Conservation (phyloP, 805 yeast genomes). For the Candida krabiensis region DNA sequence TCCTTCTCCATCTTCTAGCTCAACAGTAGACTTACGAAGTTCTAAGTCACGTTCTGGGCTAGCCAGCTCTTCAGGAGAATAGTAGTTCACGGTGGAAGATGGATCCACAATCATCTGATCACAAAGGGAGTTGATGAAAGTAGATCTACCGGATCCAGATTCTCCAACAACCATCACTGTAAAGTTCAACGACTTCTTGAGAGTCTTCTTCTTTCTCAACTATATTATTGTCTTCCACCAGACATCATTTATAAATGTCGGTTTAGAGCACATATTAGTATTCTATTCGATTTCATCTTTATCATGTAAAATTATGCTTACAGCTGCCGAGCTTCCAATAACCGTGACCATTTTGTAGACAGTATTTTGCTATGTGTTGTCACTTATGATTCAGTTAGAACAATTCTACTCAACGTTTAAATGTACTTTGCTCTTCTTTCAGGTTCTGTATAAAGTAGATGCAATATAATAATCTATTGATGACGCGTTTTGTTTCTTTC, state of each 20-base stretch:
- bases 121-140: slow-evolving; percentile 87
- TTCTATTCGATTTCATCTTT: slow-evolving; percentile 11
- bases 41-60: slow-evolving; percentile 54
- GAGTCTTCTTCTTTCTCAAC: slow-evolving; percentile 71
- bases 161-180: slow-evolving; percentile 86
- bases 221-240: slow-evolving; percentile 5
- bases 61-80: slow-evolving; percentile 46
- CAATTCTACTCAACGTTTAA: too few relatives aligned
- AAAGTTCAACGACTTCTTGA: slow-evolving; percentile 83
- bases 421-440: too few relatives aligned
- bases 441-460: too few relatives aligned
- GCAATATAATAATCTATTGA: too few relatives aligned
- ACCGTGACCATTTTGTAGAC: slow-evolving; percentile 41
- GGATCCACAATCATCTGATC: slow-evolving; percentile 83
- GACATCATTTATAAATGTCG: not conserved
- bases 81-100: slow-evolving; percentile 46
- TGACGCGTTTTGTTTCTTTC: too few relatives aligned
- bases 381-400: not conserved
- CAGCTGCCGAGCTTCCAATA: slow-evolving; percentile 51
- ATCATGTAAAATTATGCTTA: slow-evolving; percentile 24
- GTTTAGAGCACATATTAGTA: not conserved
- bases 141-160: slow-evolving; percentile 87
- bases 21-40: slow-evolving; percentile 77
- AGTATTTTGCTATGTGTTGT: not conserved
- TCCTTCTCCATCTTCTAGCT: slow-evolving; percentile 82